Base-by-base conservation (phyloP, 1,139 yeast genomes). In the Groenewaldozyma sp. region DNA sequence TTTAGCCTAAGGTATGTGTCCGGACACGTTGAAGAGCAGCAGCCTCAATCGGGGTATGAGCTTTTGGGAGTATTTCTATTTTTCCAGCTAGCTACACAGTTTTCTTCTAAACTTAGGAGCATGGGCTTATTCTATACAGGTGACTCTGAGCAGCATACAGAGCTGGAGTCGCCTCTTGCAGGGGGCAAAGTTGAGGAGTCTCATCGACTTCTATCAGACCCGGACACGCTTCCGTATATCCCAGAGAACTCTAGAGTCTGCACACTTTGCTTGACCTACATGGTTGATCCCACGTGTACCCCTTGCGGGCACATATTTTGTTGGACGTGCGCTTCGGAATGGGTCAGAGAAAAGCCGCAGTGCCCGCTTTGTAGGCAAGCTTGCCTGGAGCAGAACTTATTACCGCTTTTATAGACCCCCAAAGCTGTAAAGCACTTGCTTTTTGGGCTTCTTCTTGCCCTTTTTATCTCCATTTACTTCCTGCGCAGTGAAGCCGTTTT, bases 231-330 rank as follows among this genome's bases (percentile, higher is more conserved):
- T 43, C 80, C 86, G 2, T 88, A 76, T 54, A 74, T 91, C 20
- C 82, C 91, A 0, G 77, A 70, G 40, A 63, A 65, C 27, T 77
- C 94, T 1, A 67, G 97, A 38, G 68, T 71, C 36, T 91, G 98
- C 56, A 81, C 87, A 68, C 67, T 91, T 28, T 91, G 98, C 56
- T 67, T 88, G 27, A 78, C 83, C 4, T 68, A 73, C 14, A 83
- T 91, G 94, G 68, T 66, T 2, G 75, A 82, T 46, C 97, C 98
- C 1, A 69, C 94, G 1, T 76, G 87, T 43, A 87, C 94, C 0
- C 74, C 79, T 7, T 91, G 98, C 62, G 98, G 98, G 0, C 98
- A 91, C 58, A 46, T 84, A 14, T 88, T 83, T 58, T 91, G 98
- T 61, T 91, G 97, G 97, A 71, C 69, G 4, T 91, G 98, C 57